Evolutionary conservation across 306 rosid species (phyloP).

Genomic region (Medicago ruthenica): DNA sequence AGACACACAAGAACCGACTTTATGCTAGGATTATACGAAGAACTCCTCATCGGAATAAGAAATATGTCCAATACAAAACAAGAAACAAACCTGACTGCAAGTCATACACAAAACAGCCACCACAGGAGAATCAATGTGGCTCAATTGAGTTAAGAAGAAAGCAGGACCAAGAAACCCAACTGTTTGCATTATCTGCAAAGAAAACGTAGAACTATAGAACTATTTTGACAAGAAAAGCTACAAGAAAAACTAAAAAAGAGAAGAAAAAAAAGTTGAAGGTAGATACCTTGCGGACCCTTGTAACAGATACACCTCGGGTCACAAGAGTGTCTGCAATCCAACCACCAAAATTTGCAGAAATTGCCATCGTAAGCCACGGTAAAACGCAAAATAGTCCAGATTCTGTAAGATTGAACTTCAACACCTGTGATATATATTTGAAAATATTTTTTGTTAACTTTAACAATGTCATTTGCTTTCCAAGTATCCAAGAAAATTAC

Average conservation of each 20-base stretch:
- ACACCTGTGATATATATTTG: slow-evolving; percentile 62
- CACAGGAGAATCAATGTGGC: slow-evolving; percentile 83
- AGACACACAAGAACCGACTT: slow-evolving; percentile 4
- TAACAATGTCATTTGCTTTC: slow-evolving; percentile 21
- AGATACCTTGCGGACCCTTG: slow-evolving; percentile 92
- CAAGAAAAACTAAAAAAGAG: not conserved
- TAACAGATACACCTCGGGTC: slow-evolving; percentile 80
- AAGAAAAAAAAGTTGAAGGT: not conserved
- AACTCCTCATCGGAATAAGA: slow-evolving; percentile 21
- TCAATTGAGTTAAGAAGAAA: slow-evolving; percentile 96
- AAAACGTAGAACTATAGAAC: slow-evolving; percentile 29
- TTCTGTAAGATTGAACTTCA: slow-evolving; percentile 98
- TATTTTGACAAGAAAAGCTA: not conserved
- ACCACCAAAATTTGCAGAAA: slow-evolving; percentile 95
- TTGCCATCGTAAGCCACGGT: slow-evolving; percentile 96
- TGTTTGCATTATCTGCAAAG: slow-evolving; percentile 90
- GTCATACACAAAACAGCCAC: slow-evolving; percentile 98
- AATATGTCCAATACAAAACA: slow-evolving; percentile 25
- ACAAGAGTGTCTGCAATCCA: slow-evolving; percentile 99
- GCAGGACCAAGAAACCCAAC: slow-evolving; percentile 99
- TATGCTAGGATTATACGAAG: slow-evolving; percentile 9
- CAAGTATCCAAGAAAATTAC: slow-evolving; percentile 31
- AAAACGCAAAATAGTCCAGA: slow-evolving; percentile 89
- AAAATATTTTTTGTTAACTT: slow-evolving; percentile 34
- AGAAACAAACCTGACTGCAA: slow-evolving; percentile 87